phyloP scores from a whole-genome alignment of 371 early-diverging fungal genomes.

The Mycotypha africana region DNA sequence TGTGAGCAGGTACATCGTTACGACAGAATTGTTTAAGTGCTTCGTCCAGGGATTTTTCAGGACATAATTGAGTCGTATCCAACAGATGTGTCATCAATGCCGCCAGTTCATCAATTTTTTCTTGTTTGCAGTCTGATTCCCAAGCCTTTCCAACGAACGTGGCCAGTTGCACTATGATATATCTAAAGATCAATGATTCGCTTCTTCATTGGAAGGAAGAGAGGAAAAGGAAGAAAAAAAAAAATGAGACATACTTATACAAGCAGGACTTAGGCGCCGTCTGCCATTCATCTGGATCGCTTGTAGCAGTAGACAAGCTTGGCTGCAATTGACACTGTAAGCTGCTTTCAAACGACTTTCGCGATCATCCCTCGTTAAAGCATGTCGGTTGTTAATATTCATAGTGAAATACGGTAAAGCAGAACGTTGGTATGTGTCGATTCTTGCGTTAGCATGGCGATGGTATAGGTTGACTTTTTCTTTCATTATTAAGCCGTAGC shows the following conservation, averaged over 20 bases:
- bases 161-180: slow-evolving; percentile 16
- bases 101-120: slow-evolving; percentile 5
- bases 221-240: background rate
- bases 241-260: slow-evolving; percentile 14
- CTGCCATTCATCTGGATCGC: slow-evolving; percentile 26
- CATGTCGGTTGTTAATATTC: background rate
- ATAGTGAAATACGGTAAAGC: too few relatives aligned
- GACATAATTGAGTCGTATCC: slow-evolving; percentile 11
- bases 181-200: background rate
- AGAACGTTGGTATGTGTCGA: slow-evolving; percentile 2
- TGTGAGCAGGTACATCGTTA: slow-evolving; percentile 12
- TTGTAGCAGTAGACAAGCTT: slow-evolving; percentile 24
- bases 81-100: slow-evolving; percentile 19
- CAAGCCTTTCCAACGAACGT: slow-evolving; percentile 15
- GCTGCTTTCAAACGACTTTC: slow-evolving; percentile 7
- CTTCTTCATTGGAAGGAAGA: background rate
- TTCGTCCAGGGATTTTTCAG: slow-evolving; percentile 15
- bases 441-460: slow-evolving; percentile 2
- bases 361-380: slow-evolving; percentile 1
- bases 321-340: slow-evolving; percentile 11
- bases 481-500: slow-evolving; percentile 7
- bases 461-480: slow-evolving; percentile 8
- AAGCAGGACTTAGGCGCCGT: slow-evolving; percentile 10
- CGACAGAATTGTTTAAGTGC: slow-evolving; percentile 18
- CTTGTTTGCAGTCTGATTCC: slow-evolving; percentile 13